A percentile compares a stretch with the other conserved stretches of the same genome.
Evolutionary conservation across 2,329 filamentous ascomycete species (phyloP).

Genomic region (Microascus cirrosus): DNA sequence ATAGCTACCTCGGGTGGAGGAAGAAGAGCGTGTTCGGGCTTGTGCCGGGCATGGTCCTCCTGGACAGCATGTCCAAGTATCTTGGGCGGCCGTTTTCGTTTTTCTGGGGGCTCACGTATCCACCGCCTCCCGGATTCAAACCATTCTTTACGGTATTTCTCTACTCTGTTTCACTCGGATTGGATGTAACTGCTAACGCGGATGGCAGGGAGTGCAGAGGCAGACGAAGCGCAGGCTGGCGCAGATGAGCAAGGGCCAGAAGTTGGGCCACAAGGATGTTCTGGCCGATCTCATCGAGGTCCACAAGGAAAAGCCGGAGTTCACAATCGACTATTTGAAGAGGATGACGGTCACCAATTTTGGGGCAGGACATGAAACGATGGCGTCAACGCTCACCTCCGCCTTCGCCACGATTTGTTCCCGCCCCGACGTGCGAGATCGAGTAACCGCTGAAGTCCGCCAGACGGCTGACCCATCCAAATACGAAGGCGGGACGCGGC

Average conservation of each 20-base stretch:
- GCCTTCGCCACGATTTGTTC: constrained; percentile 34
- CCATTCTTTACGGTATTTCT: constrained; percentile 36
- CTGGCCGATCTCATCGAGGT: constrained; percentile 34
- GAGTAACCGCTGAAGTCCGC: constrained; percentile 16
- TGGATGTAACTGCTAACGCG: background rate
- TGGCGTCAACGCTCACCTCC: constrained; percentile 39
- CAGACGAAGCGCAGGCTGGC: constrained; percentile 8
- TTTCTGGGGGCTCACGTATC: constrained; percentile 32
- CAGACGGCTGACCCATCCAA: background rate
- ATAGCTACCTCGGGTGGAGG: constrained; percentile 38
- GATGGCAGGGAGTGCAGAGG: constrained; percentile 6
- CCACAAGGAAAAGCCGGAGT: constrained; percentile 30
- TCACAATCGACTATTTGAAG: constrained; percentile 33
- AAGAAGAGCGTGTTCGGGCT: constrained; percentile 40
- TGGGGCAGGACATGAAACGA: constrained; percentile 42
- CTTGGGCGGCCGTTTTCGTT: constrained; percentile 27
- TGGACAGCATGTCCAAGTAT: constrained; percentile 23
- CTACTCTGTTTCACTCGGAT: background rate
- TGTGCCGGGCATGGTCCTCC: constrained; percentile 29
- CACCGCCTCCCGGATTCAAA: constrained; percentile 27
- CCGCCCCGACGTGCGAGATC: constrained; percentile 18
- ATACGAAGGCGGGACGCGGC: constrained; percentile 8
- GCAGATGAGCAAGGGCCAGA: constrained; percentile 8
- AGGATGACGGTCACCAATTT: constrained; percentile 44
- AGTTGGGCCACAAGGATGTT: constrained; percentile 25